These are phyloP conservation scores for Fusarium secorum DNA, from an alignment of 2,329 filamentous ascomycete species.

Conservation along the genomic window DNA sequence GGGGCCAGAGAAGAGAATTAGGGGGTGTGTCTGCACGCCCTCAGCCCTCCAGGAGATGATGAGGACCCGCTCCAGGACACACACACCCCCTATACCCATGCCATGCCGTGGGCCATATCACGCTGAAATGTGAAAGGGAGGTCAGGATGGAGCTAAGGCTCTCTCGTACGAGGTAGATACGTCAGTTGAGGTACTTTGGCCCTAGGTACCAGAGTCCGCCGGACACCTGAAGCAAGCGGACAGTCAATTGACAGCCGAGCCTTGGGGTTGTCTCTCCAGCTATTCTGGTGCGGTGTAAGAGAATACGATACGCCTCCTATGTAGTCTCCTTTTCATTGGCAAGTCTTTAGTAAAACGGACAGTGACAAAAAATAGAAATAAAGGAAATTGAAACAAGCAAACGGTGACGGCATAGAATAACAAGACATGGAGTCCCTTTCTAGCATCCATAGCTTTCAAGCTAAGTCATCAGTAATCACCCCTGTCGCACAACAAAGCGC, in stretches of 20 bases:
- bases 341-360: slow-evolving; percentile 3
- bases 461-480: slow-evolving; percentile 2
- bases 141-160: slow-evolving; percentile 22
- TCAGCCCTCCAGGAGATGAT: slow-evolving; percentile 27
- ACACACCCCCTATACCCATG: slow-evolving; percentile 9
- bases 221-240: slow-evolving; percentile 33
- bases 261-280: neutral
- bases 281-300: slow-evolving; percentile 32
- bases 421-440: slow-evolving; percentile 21
- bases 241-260: slow-evolving; percentile 7
- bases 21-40: slow-evolving; percentile 18
- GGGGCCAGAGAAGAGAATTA: slow-evolving; percentile 2
- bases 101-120: neutral
- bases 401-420: slow-evolving; percentile 1
- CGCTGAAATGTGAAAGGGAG: slow-evolving; percentile 37
- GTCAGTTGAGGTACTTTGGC: slow-evolving; percentile 40
- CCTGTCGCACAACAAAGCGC: slow-evolving; percentile 32
- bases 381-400: slow-evolving; percentile 42
- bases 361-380: slow-evolving; percentile 32
- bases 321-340: neutral
- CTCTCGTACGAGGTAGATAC: slow-evolving; percentile 42
- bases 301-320: slow-evolving; percentile 8
- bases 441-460: neutral
- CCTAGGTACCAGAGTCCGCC: slow-evolving; percentile 24
- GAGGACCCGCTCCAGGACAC: slow-evolving; percentile 12